These are phyloP conservation scores for Trichoderma cornu-damae DNA, from an alignment of 2,329 filamentous ascomycete species.

Conservation along the genomic window DNA sequence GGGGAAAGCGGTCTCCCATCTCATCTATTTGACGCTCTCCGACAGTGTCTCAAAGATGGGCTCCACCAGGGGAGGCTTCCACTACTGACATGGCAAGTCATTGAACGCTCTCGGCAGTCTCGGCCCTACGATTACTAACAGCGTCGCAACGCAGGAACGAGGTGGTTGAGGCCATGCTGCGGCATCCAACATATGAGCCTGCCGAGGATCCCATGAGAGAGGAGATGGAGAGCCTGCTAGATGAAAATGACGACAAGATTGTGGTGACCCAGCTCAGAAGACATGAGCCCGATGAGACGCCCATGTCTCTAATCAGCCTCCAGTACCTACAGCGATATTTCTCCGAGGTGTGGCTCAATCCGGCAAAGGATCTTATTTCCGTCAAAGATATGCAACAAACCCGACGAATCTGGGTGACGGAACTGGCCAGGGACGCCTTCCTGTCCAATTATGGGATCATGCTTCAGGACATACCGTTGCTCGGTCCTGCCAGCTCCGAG, in stretches of 20 bases:
- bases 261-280: slow-evolving; percentile 31
- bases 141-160: slow-evolving; percentile 26
- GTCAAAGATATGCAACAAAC: slow-evolving; percentile 24
- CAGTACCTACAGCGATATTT: slow-evolving; percentile 29
- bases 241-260: slow-evolving; percentile 25
- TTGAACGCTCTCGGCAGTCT: not conserved
- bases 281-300: slow-evolving; percentile 24
- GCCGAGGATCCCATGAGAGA: slow-evolving; percentile 26
- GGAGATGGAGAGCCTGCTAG: slow-evolving; percentile 29
- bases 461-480: slow-evolving; percentile 32
- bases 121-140: not conserved
- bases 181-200: not conserved
- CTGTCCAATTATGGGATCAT: slow-evolving; percentile 34
- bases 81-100: slow-evolving; percentile 33
- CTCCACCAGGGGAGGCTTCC: slow-evolving; percentile 26
- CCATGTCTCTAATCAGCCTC: slow-evolving; percentile 26
- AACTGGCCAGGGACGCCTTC: slow-evolving; percentile 33
- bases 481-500: slow-evolving; percentile 24
- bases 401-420: slow-evolving; percentile 29
- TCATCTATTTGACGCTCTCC: slow-evolving; percentile 27
- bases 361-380: slow-evolving; percentile 24
- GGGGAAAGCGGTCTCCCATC: slow-evolving; percentile 27
- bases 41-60: slow-evolving; percentile 26
- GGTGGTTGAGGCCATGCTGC: slow-evolving; percentile 20
- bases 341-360: slow-evolving; percentile 32